Percentiles rank a stretch among this genome's conserved stretches.
Evolutionary conservation across 1,284 basidiomycete species (phyloP).

Genomic region (Sporisorium iseilematis-ciliati): DNA sequence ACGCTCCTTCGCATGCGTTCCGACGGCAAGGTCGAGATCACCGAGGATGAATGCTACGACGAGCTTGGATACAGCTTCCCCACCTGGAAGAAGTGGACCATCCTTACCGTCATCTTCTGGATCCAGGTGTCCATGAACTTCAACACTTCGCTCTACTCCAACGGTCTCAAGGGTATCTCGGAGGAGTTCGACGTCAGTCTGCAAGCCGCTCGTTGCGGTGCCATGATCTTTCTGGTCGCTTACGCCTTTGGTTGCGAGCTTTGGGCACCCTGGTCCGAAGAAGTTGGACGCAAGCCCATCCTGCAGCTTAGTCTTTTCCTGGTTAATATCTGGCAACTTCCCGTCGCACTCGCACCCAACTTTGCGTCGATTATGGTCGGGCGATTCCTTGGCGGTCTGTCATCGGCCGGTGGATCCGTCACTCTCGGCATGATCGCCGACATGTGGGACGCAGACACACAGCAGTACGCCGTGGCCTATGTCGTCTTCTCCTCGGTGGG

Average conservation of each 20-base stretch:
- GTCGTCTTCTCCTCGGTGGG: slow-evolving; percentile 69
- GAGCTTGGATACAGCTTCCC: slow-evolving; percentile 62
- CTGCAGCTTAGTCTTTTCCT: slow-evolving; percentile 66
- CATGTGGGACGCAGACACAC: slow-evolving; percentile 66
- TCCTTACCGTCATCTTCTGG: slow-evolving; percentile 69
- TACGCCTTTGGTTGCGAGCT: slow-evolving; percentile 70
- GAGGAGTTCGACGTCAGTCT: slow-evolving; percentile 68
- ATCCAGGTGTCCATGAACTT: slow-evolving; percentile 70
- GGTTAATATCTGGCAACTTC: slow-evolving; percentile 69
- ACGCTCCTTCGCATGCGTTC: slow-evolving; percentile 36
- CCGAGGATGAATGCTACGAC: slow-evolving; percentile 49
- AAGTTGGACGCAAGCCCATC: slow-evolving; percentile 67
- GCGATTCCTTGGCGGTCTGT: slow-evolving; percentile 69
- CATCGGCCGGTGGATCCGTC: slow-evolving; percentile 70
- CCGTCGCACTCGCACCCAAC: slow-evolving; percentile 59
- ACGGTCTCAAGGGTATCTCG: slow-evolving; percentile 61
- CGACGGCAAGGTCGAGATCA: slow-evolving; percentile 51
- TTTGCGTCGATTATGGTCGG: slow-evolving; percentile 68
- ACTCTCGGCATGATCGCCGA: slow-evolving; percentile 70
- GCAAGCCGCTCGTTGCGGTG: slow-evolving; percentile 68
- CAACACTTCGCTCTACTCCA: slow-evolving; percentile 70
- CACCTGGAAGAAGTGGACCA: slow-evolving; percentile 69
- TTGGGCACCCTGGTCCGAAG: slow-evolving; percentile 69
- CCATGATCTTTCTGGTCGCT: slow-evolving; percentile 70
- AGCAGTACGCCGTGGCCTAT: slow-evolving; percentile 68